Evolutionary conservation across 106 monocot genomes (phyloP).

Genomic region (Apostasia shenzhenica): DNA sequence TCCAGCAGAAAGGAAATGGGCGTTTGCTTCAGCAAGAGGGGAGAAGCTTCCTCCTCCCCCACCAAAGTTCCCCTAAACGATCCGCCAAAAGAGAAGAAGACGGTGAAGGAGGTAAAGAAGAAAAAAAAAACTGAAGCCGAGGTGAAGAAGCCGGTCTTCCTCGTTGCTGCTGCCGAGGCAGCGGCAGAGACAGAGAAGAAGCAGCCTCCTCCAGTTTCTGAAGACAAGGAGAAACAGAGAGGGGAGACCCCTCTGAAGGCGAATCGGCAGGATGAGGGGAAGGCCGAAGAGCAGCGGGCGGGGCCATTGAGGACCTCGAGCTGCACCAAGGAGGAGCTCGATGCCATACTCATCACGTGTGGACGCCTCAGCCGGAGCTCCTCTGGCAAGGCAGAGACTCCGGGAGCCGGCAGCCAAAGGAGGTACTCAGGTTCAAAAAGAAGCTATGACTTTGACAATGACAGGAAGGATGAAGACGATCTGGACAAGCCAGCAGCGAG

Average conservation of each 20-base stretch:
- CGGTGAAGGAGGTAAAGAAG: conserved; percentile 1
- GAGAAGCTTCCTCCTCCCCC: background rate
- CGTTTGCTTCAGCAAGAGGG: conserved; percentile 26
- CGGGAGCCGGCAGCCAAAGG: conserved; percentile 4
- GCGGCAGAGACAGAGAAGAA: background rate
- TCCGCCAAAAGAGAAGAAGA: background rate
- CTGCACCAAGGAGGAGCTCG: conserved; percentile 95
- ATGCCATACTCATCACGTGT: conserved; percentile 94
- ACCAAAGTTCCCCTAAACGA: conserved; percentile 1
- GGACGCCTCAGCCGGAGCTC: conserved; percentile 92
- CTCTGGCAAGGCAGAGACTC: conserved; percentile 36
- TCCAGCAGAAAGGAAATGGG: conserved; percentile 8
- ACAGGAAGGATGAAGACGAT: conserved; percentile 31
- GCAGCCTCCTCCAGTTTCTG: background rate
- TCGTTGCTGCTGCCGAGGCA: background rate
- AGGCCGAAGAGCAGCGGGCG: conserved; percentile 17
- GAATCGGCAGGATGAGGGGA: background rate
- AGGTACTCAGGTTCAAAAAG: conserved; percentile 71
- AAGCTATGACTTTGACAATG: conserved; percentile 85
- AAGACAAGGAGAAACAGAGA: background rate
- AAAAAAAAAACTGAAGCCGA: background rate
- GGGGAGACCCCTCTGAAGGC: background rate
- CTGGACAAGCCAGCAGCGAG: conserved; percentile 22
- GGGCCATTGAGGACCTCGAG: conserved; percentile 56
- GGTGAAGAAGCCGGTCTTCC: background rate